A percentile compares a stretch with the other conserved stretches of the same genome.
phyloP scores from a whole-genome alignment of 2,329 filamentous ascomycete genomes.

The Pseudopyrenochaeta lycopersici region DNA sequence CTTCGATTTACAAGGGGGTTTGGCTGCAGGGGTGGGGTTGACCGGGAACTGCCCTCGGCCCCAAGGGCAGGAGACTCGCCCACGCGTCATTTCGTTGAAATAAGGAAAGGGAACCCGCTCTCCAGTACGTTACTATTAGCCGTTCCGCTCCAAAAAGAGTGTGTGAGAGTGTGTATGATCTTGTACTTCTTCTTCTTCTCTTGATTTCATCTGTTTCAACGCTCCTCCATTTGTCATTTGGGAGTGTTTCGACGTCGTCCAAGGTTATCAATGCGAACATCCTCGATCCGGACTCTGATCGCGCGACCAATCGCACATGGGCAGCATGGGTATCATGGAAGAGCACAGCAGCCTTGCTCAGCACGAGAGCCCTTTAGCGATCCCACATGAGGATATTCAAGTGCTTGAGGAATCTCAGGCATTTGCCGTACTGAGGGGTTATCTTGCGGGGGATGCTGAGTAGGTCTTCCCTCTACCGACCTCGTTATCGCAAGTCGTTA shows the following conservation, averaged over 20 bases:
- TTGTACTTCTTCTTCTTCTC: too few relatives aligned
- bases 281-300: conserved; percentile 5
- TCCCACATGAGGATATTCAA: conserved; percentile 53
- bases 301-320: conserved; percentile 7
- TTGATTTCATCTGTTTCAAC: not conserved
- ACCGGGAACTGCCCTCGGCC: not conserved
- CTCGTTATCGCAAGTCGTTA: conserved; percentile 7
- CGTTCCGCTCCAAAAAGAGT: too few relatives aligned
- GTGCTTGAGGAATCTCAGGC: conserved; percentile 51
- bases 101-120: conserved; percentile 18
- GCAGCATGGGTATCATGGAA: conserved; percentile 9
- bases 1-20: conserved; percentile 12
- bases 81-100: conserved; percentile 21
- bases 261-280: conserved; percentile 1
- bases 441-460: conserved; percentile 53
- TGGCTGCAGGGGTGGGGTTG: conserved; percentile 5
- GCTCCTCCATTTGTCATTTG: not conserved
- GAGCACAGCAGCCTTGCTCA: conserved; percentile 15
- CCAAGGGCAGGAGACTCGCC: too few relatives aligned
- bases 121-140: not conserved
- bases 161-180: too few relatives aligned
- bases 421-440: conserved; percentile 54
- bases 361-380: conserved; percentile 51
- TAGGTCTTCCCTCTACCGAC: conserved; percentile 41
- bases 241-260: conserved; percentile 5